These are phyloP conservation scores for Eucalyptus coolabah DNA, from an alignment of 345 rosid genomes.

Conservation along the genomic window DNA sequence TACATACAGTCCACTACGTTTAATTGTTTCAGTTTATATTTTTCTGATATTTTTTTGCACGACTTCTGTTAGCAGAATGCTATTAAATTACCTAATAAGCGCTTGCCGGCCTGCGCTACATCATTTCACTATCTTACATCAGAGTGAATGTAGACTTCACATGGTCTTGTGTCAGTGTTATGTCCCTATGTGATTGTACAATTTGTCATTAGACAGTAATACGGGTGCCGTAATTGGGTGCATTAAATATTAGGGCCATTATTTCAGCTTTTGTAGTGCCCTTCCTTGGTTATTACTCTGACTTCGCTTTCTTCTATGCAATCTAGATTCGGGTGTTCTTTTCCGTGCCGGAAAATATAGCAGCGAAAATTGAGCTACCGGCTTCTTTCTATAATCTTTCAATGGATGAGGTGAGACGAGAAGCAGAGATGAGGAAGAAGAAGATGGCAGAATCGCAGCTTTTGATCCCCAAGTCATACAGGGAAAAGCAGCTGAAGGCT, in stretches of 20 bases:
- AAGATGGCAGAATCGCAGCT: slow-evolving; percentile 82
- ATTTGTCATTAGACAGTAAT: neutral
- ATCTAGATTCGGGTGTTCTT: slow-evolving; percentile 67
- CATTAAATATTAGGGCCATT: neutral
- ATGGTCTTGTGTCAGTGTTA: neutral
- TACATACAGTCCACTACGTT: neutral
- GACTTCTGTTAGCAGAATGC: neutral
- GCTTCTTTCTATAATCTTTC: slow-evolving; percentile 87
- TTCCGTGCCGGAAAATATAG: slow-evolving; percentile 71
- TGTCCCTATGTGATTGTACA: neutral
- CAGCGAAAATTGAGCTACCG: slow-evolving; percentile 82
- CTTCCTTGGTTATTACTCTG: neutral
- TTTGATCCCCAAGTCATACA: slow-evolving; percentile 75
- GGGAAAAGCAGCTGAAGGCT: slow-evolving; percentile 86
- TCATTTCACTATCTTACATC: neutral
- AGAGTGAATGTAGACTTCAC: neutral
- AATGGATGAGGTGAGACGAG: slow-evolving; percentile 61
- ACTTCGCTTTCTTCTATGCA: neutral
- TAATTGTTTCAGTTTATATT: neutral
- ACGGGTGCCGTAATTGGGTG: neutral
- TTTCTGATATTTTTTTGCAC: neutral
- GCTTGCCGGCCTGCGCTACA: neutral
- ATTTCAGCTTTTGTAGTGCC: neutral
- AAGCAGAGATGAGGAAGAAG: slow-evolving; percentile 76
- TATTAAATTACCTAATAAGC: neutral